Conservation (phyloP, 192 early-diverging fungal species). For the Geranomyces variabilis region DNA sequence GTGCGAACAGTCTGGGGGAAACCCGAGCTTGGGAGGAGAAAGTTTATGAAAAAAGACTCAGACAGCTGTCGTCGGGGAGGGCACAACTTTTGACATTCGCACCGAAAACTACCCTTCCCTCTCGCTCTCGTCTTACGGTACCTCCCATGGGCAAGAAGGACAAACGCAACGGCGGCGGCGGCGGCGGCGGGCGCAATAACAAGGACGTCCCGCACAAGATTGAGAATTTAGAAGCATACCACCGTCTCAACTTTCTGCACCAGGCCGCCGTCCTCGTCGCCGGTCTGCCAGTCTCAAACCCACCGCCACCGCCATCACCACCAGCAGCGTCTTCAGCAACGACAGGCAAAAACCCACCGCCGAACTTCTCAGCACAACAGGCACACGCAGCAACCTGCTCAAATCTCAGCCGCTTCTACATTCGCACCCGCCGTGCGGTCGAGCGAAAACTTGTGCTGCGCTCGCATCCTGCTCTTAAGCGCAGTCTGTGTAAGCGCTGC, state of each 20-base stretch:
- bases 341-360: not conserved
- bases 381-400: not conserved
- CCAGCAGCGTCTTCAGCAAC: not conserved
- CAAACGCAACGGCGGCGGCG: not conserved
- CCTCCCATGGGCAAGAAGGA: slow-evolving; percentile 16
- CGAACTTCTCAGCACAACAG: not conserved
- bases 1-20: no score
- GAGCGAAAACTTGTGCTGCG: slow-evolving; percentile 58
- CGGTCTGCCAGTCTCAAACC: slow-evolving; percentile 31
- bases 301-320: not conserved
- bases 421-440: slow-evolving; percentile 50
- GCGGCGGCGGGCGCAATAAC: not conserved
- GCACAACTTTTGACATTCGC: no score
- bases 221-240: slow-evolving; percentile 58
- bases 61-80: no score
- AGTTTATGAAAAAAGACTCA: no score
- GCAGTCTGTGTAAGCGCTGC: slow-evolving; percentile 58
- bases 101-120: no score
- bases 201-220: slow-evolving; percentile 1
- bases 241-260: slow-evolving; percentile 69
- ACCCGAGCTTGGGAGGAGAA: no score
- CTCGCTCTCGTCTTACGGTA: no score
- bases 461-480: slow-evolving; percentile 60
- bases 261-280: slow-evolving; percentile 66
- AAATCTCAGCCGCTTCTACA: slow-evolving; percentile 52